A percentile compares a stretch with the other conserved stretches of the same genome.
Conservation (phyloP, 352 stramenopile species). For the Pythium aphanidermatum region DNA sequence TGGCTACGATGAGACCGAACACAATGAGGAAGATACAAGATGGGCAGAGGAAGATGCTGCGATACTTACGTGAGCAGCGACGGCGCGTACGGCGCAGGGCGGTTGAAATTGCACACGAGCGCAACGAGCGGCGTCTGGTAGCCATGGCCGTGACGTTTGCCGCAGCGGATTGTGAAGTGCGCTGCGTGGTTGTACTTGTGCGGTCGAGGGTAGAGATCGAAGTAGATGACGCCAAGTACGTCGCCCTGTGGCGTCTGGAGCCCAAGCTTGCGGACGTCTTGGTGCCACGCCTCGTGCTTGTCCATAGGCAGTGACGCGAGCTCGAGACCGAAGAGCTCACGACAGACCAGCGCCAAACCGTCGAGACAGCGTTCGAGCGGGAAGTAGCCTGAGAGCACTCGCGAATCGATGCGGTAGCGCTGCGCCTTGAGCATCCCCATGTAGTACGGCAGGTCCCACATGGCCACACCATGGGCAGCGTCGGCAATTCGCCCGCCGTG, state of each 20-base stretch:
- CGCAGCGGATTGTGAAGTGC: conserved; percentile 97
- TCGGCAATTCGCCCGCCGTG: conserved; percentile 4
- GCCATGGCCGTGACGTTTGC: conserved; percentile 45
- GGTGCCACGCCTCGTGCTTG: conserved; percentile 85
- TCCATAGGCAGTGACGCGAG: conserved; percentile 77
- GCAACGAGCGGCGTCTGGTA: conserved; percentile 96
- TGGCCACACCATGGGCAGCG: conserved; percentile 47
- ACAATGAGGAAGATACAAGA: too few relatives aligned
- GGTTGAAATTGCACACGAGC: conserved; percentile 89
- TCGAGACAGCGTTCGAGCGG: conserved; percentile 89
- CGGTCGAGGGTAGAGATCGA: conserved; percentile 91
- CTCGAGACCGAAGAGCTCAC: conserved; percentile 88
- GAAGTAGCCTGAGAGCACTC: conserved; percentile 86
- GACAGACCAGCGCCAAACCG: conserved; percentile 85
- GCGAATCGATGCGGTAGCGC: conserved; percentile 68
- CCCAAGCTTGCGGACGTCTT: conserved; percentile 85
- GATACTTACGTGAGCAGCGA: conserved; percentile 56
- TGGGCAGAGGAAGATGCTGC: neutral
- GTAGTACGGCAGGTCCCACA: conserved; percentile 96
- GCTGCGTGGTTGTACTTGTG: conserved; percentile 86
- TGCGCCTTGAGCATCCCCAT: conserved; percentile 82
- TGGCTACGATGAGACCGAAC: conserved; percentile 59
- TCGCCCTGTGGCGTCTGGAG: conserved; percentile 53
- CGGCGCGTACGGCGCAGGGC: conserved; percentile 58
- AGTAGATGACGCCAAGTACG: conserved; percentile 90